Percentiles rank a stretch among this genome's conserved stretches.
These are phyloP conservation scores for Alternaria sp. DNA, from an alignment of 2,329 filamentous ascomycete genomes.

Conservation along the genomic window DNA sequence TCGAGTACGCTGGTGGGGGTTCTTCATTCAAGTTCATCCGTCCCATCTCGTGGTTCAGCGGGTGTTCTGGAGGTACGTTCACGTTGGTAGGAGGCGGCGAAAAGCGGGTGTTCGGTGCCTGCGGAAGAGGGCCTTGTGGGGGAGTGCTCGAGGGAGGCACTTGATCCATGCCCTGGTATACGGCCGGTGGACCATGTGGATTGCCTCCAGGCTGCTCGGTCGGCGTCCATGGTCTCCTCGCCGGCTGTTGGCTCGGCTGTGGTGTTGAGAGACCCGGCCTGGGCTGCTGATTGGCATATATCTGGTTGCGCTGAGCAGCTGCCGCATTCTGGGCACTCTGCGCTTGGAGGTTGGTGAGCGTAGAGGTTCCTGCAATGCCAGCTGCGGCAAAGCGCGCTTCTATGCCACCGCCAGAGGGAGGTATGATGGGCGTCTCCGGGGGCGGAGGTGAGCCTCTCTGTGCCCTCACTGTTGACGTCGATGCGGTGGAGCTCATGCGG, in stretches of 20 bases:
- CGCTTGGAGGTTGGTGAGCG: slow-evolving; percentile 74
- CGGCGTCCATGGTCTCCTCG: slow-evolving; percentile 85
- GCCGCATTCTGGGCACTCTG: slow-evolving; percentile 83
- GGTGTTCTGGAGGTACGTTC: slow-evolving; percentile 56
- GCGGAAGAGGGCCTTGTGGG: slow-evolving; percentile 42
- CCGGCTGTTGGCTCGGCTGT: slow-evolving; percentile 49
- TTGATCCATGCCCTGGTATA: slow-evolving; percentile 85
- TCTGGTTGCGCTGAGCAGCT: slow-evolving; percentile 78
- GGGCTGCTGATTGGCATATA: slow-evolving; percentile 64
- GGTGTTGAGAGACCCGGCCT: slow-evolving; percentile 58
- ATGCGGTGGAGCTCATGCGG: slow-evolving; percentile 79
- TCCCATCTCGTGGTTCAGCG: slow-evolving; percentile 86
- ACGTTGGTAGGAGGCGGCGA: slow-evolving; percentile 37
- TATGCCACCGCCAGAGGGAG: slow-evolving; percentile 79
- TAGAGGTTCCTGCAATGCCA: slow-evolving; percentile 85
- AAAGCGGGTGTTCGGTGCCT: slow-evolving; percentile 30
- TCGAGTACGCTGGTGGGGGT: slow-evolving; percentile 95
- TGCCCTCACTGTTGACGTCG: slow-evolving; percentile 89
- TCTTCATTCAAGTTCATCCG: slow-evolving; percentile 80
- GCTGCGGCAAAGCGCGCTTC: slow-evolving; percentile 90
- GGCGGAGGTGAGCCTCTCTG: slow-evolving; percentile 92
- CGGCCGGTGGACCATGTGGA: slow-evolving; percentile 86
- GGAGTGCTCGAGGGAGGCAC: slow-evolving; percentile 57
- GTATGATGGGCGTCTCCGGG: slow-evolving; percentile 86
- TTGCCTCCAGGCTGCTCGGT: slow-evolving; percentile 87